These are phyloP conservation scores for Powellomyces hirtus DNA, from an alignment of 192 early-diverging fungal genomes.

Conservation along the genomic window DNA sequence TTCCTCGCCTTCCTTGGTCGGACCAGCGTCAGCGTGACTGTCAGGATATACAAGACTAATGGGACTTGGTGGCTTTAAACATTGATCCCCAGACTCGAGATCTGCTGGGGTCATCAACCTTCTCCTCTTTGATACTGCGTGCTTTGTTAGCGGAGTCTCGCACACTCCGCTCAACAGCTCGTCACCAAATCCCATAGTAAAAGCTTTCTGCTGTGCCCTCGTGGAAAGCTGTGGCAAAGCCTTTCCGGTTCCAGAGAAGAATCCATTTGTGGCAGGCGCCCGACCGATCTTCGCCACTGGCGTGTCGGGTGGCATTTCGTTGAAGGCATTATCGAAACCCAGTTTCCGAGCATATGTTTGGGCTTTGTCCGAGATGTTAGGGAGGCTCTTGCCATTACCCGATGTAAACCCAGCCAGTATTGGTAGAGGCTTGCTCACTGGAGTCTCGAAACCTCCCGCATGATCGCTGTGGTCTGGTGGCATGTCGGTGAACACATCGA, in stretches of 20 bases:
- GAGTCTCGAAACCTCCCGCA: not conserved
- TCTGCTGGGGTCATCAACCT: too few species aligned
- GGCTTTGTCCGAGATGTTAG: not conserved
- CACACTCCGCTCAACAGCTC: too few species aligned
- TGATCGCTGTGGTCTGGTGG: not conserved
- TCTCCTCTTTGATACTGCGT: too few species aligned
- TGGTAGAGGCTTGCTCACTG: not conserved
- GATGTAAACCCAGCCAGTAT: not conserved
- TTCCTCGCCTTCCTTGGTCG: too few species aligned
- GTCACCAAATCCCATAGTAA: not conserved
- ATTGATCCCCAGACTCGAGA: too few species aligned
- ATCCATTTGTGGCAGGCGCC: too few species aligned
- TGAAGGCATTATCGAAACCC: not conserved
- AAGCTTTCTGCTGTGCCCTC: not conserved
- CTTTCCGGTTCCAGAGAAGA: conserved; percentile 15
- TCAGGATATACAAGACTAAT: too few species aligned
- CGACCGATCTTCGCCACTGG: too few species aligned
- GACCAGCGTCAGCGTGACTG: too few species aligned
- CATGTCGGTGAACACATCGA: not conserved
- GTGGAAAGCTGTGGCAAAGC: conserved; percentile 5
- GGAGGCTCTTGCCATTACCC: not conserved
- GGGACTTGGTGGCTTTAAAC: too few species aligned
- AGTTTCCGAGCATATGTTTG: not conserved
- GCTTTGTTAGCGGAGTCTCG: too few species aligned
- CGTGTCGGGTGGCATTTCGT: not conserved